These are phyloP conservation scores for Exophiala sideris DNA, from an alignment of 2,329 filamentous ascomycete species.

Conservation along the genomic window DNA sequence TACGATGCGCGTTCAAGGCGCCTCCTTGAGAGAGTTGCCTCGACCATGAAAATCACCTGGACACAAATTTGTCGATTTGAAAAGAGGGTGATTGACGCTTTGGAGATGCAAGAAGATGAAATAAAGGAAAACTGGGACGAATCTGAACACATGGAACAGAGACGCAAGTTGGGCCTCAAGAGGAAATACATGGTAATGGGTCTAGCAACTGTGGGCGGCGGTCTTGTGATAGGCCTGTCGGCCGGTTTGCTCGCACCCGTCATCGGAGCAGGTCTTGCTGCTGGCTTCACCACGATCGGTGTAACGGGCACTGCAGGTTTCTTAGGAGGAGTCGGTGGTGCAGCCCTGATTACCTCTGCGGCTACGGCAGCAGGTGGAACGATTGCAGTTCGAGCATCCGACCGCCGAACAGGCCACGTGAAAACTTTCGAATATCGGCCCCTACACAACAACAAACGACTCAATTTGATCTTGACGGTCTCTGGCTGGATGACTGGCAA, in stretches of 20 bases:
- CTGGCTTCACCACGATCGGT: slow-evolving; percentile 92
- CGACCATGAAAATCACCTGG: slow-evolving; percentile 78
- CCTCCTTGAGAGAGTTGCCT: slow-evolving; percentile 77
- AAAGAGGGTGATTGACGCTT: slow-evolving; percentile 90
- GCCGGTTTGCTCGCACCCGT: slow-evolving; percentile 88
- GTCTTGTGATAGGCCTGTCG: slow-evolving; percentile 90
- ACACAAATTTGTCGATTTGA: slow-evolving; percentile 95
- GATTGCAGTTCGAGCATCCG: slow-evolving; percentile 81
- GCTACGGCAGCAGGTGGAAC: slow-evolving; percentile 82
- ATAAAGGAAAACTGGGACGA: slow-evolving; percentile 98
- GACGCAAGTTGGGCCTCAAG: slow-evolving; percentile 77
- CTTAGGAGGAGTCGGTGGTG: slow-evolving; percentile 84
- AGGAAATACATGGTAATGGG: slow-evolving; percentile 93
- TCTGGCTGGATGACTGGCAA: slow-evolving; percentile 99
- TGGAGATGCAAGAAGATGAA: slow-evolving; percentile 95
- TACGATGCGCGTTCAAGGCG: slow-evolving; percentile 87
- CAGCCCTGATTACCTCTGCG: slow-evolving; percentile 87
- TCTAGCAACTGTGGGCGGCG: slow-evolving; percentile 89
- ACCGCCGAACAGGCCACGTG: slow-evolving; percentile 83
- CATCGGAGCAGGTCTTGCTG: slow-evolving; percentile 89
- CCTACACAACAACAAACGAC: slow-evolving; percentile 94
- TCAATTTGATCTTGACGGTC: slow-evolving; percentile 92
- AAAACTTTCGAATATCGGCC: slow-evolving; percentile 96
- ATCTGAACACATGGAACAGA: slow-evolving; percentile 83
- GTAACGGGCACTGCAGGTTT: slow-evolving; percentile 86